These are phyloP conservation scores for Phaffomyces opuntiae DNA, from an alignment of 805 yeast genomes.

Conservation along the genomic window DNA sequence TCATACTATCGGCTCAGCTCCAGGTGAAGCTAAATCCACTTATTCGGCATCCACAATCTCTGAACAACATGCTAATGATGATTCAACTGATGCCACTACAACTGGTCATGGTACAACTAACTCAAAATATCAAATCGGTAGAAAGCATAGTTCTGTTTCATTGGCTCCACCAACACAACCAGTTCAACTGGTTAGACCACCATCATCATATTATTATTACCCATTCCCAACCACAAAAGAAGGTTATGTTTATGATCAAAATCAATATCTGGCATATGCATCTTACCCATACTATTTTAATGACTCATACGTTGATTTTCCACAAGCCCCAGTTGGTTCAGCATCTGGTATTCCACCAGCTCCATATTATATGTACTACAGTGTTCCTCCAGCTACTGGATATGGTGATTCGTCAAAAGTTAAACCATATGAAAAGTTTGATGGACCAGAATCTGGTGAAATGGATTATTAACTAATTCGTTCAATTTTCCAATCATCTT, in stretches of 20 bases:
- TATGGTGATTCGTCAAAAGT: slow-evolving; percentile 6
- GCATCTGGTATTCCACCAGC: slow-evolving; percentile 18
- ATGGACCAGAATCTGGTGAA: slow-evolving; percentile 3
- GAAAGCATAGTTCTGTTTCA: slow-evolving; percentile 2
- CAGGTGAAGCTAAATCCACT: slow-evolving; percentile 21
- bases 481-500: neutral
- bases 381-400: slow-evolving; percentile 19
- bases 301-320: slow-evolving; percentile 16
- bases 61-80: slow-evolving; percentile 14
- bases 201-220: slow-evolving; percentile 25
- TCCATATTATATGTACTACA: slow-evolving; percentile 25
- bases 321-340: slow-evolving; percentile 11
- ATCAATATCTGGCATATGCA: slow-evolving; percentile 16
- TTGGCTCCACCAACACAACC: slow-evolving; percentile 5
- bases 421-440: slow-evolving; percentile 5
- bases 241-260: slow-evolving; percentile 22
- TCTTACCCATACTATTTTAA: slow-evolving; percentile 21
- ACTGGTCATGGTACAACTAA: slow-evolving; percentile 11
- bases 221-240: slow-evolving; percentile 23
- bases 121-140: slow-evolving; percentile 12
- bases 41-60: slow-evolving; percentile 22
- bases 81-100: slow-evolving; percentile 12
- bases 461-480: slow-evolving; percentile 5
- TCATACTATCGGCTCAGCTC: slow-evolving; percentile 16
- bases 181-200: slow-evolving; percentile 13